Percentiles rank a stretch among this genome's conserved stretches.
Conservation (phyloP, 2,329 filamentous ascomycete genomes). For the Scopulariopsis brevicaulis region DNA sequence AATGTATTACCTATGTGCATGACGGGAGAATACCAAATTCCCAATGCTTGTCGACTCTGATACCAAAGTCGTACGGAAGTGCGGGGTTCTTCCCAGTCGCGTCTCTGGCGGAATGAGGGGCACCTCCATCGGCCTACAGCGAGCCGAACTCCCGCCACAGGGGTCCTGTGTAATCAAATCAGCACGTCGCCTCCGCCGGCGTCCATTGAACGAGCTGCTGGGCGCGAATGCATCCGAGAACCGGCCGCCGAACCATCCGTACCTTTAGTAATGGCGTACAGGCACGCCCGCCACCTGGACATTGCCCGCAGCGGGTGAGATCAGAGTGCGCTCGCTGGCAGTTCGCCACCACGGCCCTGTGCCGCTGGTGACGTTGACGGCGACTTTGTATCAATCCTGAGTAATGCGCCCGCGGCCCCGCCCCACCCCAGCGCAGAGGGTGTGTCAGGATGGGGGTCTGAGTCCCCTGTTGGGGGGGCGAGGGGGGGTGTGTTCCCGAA, state of each 20-base stretch:
- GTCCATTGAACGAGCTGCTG: too few species aligned
- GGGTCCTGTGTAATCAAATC: too few species aligned
- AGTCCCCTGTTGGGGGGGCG: background rate
- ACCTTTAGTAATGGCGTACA: too few species aligned
- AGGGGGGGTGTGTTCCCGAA: background rate
- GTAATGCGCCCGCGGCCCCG: background rate
- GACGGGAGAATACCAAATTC: background rate
- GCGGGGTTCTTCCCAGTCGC: background rate
- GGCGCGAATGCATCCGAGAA: too few species aligned
- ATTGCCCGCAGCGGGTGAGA: background rate
- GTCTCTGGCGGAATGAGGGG: background rate
- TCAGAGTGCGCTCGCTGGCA: background rate
- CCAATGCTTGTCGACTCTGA: background rate
- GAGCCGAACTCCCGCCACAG: too few species aligned
- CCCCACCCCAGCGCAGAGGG: constrained; percentile 3
- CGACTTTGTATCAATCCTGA: background rate
- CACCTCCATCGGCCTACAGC: too few species aligned
- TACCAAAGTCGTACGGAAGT: background rate
- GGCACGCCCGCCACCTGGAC: too few species aligned
- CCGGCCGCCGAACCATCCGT: too few species aligned
- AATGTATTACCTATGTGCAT: background rate
- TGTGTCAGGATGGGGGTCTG: constrained; percentile 3
- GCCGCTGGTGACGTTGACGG: background rate
- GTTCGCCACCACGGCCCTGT: background rate
- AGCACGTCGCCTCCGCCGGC: too few species aligned